Evolutionary conservation across 768 basidiomycete genomes (phyloP), one percentile per base, ranked within the genome.

Genomic region (Thelephora aurantiotincta): DNA sequence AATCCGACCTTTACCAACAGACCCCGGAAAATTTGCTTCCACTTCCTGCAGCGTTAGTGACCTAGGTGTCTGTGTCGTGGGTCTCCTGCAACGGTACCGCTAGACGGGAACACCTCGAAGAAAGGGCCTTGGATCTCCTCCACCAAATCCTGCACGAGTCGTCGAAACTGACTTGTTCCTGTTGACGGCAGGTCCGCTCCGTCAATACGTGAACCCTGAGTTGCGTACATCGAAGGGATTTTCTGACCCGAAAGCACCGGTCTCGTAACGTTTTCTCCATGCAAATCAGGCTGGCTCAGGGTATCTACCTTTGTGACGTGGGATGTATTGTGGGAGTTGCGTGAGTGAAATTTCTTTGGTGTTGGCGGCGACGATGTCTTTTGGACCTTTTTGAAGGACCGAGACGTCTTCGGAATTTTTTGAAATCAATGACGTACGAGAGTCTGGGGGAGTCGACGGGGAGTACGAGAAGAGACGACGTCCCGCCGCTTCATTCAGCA

Each of bases 251-350:
- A 82, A 90, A 1, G 73, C 75, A 13, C 91, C 86, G 37, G 78
- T 77, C 57, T 93, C 90, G 60, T 87, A 98, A 56, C 87, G 89
- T 60, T 84, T 86, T 4, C 86, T 90, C 94, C 96, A 99, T 3
- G 93, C 93, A 54, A 97, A 68, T 60, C 96, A 77, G 1, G 90
- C 1, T 93, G 92, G 1, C 96, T 94, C 47, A 75, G 65, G 0
- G 71, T 65, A 52, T 84, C 79, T 26, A 85, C 78, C 36, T 37
- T 37, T 37, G 36, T 67, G 23, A 55, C 61, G 43, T 74, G 77
- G 9, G 48, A 51, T 46, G 61, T 65, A 11, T 60, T 58, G 42
- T 76, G 54, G 48, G 68, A 67, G 2, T 71, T 72, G 37, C 51
- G 50, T 23, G 53, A n/a, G 53, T 34, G 65, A 68, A 11, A 72